A percentile compares a stretch with the other conserved stretches of the same genome.
These are phyloP conservation scores for Astrephomene gubernaculifera DNA, from an alignment of 139 green algal genomes.

Conservation along the genomic window DNA sequence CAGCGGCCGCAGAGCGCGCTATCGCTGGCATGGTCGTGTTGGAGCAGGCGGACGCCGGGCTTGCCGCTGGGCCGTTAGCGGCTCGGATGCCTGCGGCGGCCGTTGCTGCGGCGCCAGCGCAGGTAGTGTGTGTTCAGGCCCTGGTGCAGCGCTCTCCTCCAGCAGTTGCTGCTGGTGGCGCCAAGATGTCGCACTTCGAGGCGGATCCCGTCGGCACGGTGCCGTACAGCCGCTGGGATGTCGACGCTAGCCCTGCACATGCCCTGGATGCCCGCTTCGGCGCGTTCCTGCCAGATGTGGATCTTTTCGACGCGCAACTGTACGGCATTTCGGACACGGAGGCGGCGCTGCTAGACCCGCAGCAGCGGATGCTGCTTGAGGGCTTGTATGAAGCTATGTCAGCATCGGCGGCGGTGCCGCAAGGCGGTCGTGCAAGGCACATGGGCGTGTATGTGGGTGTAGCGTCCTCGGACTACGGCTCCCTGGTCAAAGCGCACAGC, in stretches of 20 bases:
- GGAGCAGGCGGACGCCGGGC: too few species aligned
- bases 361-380: constrained; percentile 89
- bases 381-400: constrained; percentile 29
- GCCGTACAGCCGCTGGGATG: constrained; percentile 70
- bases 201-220: constrained; percentile 44
- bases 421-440: not conserved
- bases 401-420: not conserved
- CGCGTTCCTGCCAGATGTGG: constrained; percentile 63
- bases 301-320: constrained; percentile 68
- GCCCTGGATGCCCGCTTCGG: constrained; percentile 59
- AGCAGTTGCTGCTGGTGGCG: not conserved
- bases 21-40: not conserved
- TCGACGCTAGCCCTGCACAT: constrained; percentile 41
- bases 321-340: constrained; percentile 71
- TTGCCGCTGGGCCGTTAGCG: not conserved
- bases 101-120: not conserved
- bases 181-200: not conserved
- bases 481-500: constrained; percentile 56
- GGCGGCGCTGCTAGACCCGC: constrained; percentile 80
- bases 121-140: constrained; percentile 2
- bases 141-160: constrained; percentile 34
- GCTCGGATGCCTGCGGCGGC: not conserved
- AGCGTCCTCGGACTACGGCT: constrained; percentile 79
- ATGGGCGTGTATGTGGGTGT: constrained; percentile 70
- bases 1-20: not conserved